Percentiles rank a stretch among this genome's conserved stretches.
phyloP scores from a whole-genome alignment of 305 asterid genomes.

The Solanum hybrid region DNA sequence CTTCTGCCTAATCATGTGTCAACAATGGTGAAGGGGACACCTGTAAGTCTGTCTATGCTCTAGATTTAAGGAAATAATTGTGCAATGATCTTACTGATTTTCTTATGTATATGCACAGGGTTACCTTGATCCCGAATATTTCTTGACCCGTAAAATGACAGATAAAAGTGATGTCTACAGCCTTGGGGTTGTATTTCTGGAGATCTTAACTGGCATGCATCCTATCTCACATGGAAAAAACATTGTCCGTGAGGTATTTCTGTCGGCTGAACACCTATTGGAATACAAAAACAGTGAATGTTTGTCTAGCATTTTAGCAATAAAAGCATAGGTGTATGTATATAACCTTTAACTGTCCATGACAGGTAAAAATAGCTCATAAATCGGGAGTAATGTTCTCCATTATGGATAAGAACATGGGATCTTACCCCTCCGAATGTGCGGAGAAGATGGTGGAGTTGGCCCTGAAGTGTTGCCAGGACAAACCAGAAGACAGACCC shows the following conservation, averaged over 20 bases:
- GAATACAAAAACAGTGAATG: neutral
- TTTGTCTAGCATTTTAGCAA: neutral
- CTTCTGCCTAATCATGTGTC: conserved; percentile 43
- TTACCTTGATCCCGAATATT: conserved; percentile 87
- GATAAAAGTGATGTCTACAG: conserved; percentile 90
- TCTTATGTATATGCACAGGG: conserved; percentile 41
- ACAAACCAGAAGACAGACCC: conserved; percentile 66
- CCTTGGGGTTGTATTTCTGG: conserved; percentile 77
- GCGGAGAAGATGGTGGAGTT: conserved; percentile 52
- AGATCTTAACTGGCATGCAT: conserved; percentile 79
- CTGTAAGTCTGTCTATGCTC: conserved; percentile 35
- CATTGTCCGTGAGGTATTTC: conserved; percentile 74
- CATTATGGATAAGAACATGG: conserved; percentile 67
- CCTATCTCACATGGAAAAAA: conserved; percentile 82
- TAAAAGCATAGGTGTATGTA: neutral
- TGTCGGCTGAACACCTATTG: neutral
- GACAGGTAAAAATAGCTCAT: conserved; percentile 56
- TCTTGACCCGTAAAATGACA: conserved; percentile 61
- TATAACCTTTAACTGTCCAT: neutral
- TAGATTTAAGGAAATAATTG: neutral
- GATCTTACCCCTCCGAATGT: conserved; percentile 55
- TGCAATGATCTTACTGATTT: neutral
- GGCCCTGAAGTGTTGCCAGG: conserved; percentile 62
- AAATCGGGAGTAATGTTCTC: conserved; percentile 56
- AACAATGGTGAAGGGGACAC: conserved; percentile 85